Evolutionary conservation across 352 stramenopile species (phyloP).

Genomic region (Globisporangium irregulare): DNA sequence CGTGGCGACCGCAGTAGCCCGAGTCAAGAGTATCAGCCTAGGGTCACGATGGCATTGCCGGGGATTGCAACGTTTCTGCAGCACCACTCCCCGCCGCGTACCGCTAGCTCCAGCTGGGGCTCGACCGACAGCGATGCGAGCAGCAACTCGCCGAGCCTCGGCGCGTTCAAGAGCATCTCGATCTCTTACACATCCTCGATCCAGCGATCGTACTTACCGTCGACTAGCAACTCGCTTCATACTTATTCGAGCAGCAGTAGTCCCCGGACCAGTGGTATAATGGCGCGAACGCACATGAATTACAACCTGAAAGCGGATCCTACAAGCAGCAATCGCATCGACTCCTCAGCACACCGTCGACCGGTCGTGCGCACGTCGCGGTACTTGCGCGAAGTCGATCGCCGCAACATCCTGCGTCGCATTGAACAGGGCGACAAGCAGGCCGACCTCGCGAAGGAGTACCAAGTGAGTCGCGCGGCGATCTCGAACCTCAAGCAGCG

Average conservation of each 20-base stretch:
- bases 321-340: no score
- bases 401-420: slow-evolving; percentile 41
- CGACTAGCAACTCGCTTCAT: not conserved
- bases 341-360: no score
- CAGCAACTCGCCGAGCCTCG: not conserved
- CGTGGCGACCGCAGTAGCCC: no score
- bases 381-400: slow-evolving; percentile 22
- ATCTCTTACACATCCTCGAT: not conserved
- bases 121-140: not conserved
- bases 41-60: not conserved
- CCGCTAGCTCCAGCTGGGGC: not conserved
- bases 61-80: slow-evolving; percentile 9
- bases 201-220: not conserved
- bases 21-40: no score
- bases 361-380: slow-evolving; percentile 6
- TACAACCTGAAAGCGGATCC: no score
- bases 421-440: slow-evolving; percentile 63
- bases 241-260: not conserved
- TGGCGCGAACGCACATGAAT: not conserved
- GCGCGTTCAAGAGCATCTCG: slow-evolving; percentile 9
- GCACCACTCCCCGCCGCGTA: not conserved
- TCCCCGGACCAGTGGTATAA: no score
- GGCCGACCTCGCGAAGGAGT: slow-evolving; percentile 61
- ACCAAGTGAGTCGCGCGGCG: slow-evolving; percentile 54
- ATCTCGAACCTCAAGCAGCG: slow-evolving; percentile 73